Evolutionary conservation across 345 rosid species (phyloP), one percentile per base, ranked within the genome.

Genomic region (Gynandropsis gynandra): DNA sequence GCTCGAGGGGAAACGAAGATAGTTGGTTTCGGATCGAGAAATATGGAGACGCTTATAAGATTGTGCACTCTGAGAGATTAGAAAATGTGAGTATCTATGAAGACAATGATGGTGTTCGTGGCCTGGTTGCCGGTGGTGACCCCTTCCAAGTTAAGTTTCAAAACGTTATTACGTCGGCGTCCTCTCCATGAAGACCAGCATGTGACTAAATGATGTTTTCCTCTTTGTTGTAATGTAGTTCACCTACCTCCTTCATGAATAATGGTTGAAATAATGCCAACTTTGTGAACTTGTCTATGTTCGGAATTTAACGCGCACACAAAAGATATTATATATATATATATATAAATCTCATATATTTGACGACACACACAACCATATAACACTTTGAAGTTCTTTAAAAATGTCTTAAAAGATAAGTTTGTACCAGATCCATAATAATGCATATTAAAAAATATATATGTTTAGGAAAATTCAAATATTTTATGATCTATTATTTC

Each of bases 201-300:
- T n/a, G n/a, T n/a, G n/a, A n/a, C n/a, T n/a, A n/a, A n/a, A n/a
- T n/a, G n/a, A n/a, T n/a, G n/a, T n/a, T n/a, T 33, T 7, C 36
- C 36, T 33, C 7, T 11, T 33, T 33, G 7, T 7, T 1, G 36
- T 33, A 0, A 33, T 33, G 36, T 33, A 33, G 10, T 33, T 33
- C 1, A n/a, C n/a, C n/a, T n/a, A n/a, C n/a, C n/a, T n/a, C n/a
- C 59, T 49, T 29, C 31, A 16, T 54, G 59, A 54, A 54, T 54
- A 31, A 54, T 54, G 38, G 47, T 40, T 54, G 42, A 1, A 41
- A 44, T 39, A 18, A 20, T 20, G 36, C 45, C 43, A 57, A 33
- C 42, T 18, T 36, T 43, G 42, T 44, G 51, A 34, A 42, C 8
- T 29, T 42, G 1, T 12, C 0, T 55, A 19, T 18, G 41, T 17